Evolutionary conservation across 768 basidiomycete species (phyloP).

Genomic region (Kwoniella newhampshirensis): DNA sequence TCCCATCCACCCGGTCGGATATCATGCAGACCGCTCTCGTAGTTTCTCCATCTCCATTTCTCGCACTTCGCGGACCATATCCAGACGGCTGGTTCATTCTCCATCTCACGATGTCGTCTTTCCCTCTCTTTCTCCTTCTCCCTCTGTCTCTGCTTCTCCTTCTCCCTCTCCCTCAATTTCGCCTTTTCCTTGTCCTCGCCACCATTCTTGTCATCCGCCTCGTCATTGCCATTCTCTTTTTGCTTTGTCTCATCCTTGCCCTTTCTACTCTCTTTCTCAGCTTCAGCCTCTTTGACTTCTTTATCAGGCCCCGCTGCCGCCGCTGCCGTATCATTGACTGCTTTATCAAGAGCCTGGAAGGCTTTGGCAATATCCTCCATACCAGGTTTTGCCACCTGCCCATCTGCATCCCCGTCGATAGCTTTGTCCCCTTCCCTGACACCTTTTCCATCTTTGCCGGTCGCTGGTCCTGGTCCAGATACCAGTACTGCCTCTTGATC

Average conservation of each 20-base stretch:
- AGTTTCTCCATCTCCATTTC: constrained; percentile 45
- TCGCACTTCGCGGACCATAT: constrained; percentile 32
- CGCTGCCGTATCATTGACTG: constrained; percentile 1
- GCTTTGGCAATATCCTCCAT: constrained; percentile 37
- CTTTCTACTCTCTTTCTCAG: too few species aligned
- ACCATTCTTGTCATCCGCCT: not conserved
- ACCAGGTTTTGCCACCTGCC: constrained; percentile 13
- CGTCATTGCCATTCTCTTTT: not conserved
- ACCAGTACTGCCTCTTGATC: constrained; percentile 22
- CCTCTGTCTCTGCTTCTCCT: not conserved
- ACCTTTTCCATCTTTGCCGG: not conserved
- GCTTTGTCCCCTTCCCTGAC: constrained; percentile 1
- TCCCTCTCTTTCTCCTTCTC: not conserved
- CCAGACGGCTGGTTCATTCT: constrained; percentile 34
- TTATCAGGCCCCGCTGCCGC: too few species aligned
- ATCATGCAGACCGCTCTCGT: constrained; percentile 29
- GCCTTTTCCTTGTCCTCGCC: constrained; percentile 7
- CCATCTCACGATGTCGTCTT: not conserved
- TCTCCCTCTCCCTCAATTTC: not conserved
- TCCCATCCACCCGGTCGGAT: constrained; percentile 39
- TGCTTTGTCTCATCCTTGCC: too few species aligned
- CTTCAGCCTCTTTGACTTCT: not conserved
- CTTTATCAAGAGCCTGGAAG: constrained; percentile 34
- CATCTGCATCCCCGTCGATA: constrained; percentile 5
- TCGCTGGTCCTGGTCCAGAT: not conserved